Percentiles rank a stretch among this genome's conserved stretches.
Evolutionary conservation across 2,329 filamentous ascomycete genomes (phyloP).

Genomic region (Fusarium redolens): DNA sequence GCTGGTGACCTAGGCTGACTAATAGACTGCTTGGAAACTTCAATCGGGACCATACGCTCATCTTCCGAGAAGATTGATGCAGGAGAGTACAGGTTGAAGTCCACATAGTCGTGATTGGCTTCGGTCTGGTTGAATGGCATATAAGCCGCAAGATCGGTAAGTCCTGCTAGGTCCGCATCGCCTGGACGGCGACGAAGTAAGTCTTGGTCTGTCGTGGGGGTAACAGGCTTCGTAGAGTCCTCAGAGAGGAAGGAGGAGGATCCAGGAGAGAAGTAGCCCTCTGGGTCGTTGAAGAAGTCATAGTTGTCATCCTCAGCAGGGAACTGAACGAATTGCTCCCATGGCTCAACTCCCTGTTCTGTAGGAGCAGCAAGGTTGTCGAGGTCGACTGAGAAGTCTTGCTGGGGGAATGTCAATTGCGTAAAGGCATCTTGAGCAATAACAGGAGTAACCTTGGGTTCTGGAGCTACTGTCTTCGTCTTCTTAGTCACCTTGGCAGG

Average conservation of each 20-base stretch:
- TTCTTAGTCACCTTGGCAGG: constrained; percentile 57
- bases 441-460: constrained; percentile 20
- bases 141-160: constrained; percentile 15
- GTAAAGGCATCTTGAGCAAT: constrained; percentile 18
- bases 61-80: constrained; percentile 61
- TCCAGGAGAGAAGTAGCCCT: constrained; percentile 56
- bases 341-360: constrained; percentile 46
- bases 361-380: constrained; percentile 32
- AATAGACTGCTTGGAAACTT: constrained; percentile 34
- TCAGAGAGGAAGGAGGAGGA: constrained; percentile 44
- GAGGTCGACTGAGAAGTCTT: constrained; percentile 39
- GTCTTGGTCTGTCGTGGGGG: constrained; percentile 43
- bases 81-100: constrained; percentile 68
- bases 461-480: constrained; percentile 45
- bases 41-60: constrained; percentile 54
- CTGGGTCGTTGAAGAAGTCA: constrained; percentile 60
- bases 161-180: constrained; percentile 12
- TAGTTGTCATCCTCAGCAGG: constrained; percentile 54
- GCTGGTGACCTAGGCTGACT: constrained; percentile 33
- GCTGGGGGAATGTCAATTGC: constrained; percentile 29
- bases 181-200: background rate
- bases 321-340: constrained; percentile 61
- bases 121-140: constrained; percentile 42
- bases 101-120: constrained; percentile 57
- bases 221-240: constrained; percentile 44